Conservation (phyloP, 352 stramenopile genomes). For the Phytopythium aichiense region DNA sequence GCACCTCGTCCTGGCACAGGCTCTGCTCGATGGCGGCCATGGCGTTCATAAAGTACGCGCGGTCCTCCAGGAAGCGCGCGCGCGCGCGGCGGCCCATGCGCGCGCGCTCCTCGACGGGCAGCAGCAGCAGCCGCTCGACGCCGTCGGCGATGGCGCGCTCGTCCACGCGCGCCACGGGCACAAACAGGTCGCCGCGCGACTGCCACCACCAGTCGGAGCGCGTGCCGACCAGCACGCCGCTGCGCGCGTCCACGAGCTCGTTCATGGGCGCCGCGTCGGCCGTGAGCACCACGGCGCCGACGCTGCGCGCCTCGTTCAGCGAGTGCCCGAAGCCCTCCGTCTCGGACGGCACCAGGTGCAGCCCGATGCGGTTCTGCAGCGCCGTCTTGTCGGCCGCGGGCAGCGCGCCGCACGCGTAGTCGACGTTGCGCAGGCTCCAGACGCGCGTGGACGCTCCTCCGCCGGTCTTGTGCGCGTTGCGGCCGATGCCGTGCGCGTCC, state of each 20-base stretch:
- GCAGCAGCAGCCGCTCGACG: constrained; percentile 64
- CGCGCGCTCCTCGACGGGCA: constrained; percentile 69
- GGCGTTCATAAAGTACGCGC: constrained; percentile 75
- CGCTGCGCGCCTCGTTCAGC: constrained; percentile 81
- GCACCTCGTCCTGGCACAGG: constrained; percentile 76
- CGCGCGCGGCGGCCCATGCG: constrained; percentile 65
- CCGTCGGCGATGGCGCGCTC: constrained; percentile 60
- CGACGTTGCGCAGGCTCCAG: constrained; percentile 65
- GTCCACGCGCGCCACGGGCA: constrained; percentile 63
- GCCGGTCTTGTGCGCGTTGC: constrained; percentile 4
- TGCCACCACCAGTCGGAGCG: constrained; percentile 74
- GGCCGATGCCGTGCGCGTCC: constrained; percentile 3
- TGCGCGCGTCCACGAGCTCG: constrained; percentile 70
- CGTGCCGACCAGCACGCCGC: constrained; percentile 61
- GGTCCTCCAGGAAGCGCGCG: constrained; percentile 71
- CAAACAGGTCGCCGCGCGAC: constrained; percentile 81
- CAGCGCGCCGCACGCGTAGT: constrained; percentile 68
- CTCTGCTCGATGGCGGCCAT: constrained; percentile 77
- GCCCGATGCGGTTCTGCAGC: constrained; percentile 71
- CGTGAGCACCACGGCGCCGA: constrained; percentile 67
- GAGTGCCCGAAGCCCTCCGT: constrained; percentile 83
- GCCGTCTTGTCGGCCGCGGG: constrained; percentile 47
- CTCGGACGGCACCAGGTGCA: constrained; percentile 74
- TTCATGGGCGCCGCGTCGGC: constrained; percentile 84
- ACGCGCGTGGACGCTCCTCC: neutral